phyloP scores from a whole-genome alignment of 306 rosid species.

The Medicago lupulina region DNA sequence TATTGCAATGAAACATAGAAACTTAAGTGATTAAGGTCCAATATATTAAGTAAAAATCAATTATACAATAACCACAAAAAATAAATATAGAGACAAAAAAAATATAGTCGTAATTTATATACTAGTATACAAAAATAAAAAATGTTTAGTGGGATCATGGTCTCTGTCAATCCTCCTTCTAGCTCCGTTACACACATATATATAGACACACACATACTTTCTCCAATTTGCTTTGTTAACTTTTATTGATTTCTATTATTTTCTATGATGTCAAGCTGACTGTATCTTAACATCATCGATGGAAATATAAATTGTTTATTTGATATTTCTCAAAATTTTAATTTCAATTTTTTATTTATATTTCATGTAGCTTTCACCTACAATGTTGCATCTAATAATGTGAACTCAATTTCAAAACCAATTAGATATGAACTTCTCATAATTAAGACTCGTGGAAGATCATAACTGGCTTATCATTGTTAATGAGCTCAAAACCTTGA shows the following conservation, averaged over 20 bases:
- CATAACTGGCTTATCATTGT: conserved; percentile 21
- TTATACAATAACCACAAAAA: no score
- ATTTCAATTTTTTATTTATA: not conserved
- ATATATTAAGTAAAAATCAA: no score
- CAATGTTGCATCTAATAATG: conserved; percentile 29
- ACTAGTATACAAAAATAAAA: no score
- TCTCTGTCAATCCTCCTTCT: no score
- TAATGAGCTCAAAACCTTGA: conserved; percentile 24
- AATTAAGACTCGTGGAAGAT: conserved; percentile 26
- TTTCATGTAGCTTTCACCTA: conserved; percentile 42
- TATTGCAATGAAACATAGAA: no score
- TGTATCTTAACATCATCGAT: conserved; percentile 45
- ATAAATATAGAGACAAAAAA: no score
- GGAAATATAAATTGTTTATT: conserved; percentile 36
- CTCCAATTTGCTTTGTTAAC: not conserved
- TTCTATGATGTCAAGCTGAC: conserved; percentile 39
- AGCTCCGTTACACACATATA: no score
- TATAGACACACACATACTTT: no score
- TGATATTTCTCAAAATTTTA: not conserved
- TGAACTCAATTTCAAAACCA: conserved; percentile 42
- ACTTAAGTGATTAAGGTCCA: no score
- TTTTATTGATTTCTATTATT: not conserved
- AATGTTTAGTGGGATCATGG: no score
- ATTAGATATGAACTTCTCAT: conserved; percentile 5
- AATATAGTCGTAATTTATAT: no score